phyloP scores from a whole-genome alignment of 345 rosid species.

The Xanthoceras sorbifolium region DNA sequence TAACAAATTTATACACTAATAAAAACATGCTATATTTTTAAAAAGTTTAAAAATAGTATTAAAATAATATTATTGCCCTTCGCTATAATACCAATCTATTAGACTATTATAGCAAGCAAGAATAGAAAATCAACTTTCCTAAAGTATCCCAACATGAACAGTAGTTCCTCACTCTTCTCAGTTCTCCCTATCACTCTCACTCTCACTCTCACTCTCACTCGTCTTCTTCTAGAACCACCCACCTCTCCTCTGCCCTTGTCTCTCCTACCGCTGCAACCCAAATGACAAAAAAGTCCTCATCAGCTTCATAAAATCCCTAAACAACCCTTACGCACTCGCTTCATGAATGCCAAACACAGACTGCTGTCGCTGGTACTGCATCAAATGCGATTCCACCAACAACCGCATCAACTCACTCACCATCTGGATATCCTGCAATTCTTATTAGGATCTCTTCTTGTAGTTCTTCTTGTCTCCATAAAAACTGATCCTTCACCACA shows the following conservation, averaged over 20 bases:
- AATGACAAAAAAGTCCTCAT: slow-evolving; percentile 67
- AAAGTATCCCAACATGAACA: no score
- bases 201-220: background rate
- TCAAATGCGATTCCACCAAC: slow-evolving; percentile 57
- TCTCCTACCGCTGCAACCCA: slow-evolving; percentile 53
- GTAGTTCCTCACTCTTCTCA: background rate
- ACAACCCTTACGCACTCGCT: slow-evolving; percentile 66
- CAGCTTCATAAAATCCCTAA: slow-evolving; percentile 53
- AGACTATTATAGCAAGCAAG: no score
- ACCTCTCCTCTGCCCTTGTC: slow-evolving; percentile 29
- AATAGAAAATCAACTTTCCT: no score
- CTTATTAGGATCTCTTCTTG: no score
- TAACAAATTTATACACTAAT: no score
- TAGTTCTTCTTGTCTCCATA: no score
- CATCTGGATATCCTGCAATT: slow-evolving; percentile 19
- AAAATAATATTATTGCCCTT: no score
- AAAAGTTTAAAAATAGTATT: no score
- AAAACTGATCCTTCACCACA: no score
- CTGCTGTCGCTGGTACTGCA: slow-evolving; percentile 74
- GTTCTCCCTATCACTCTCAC: no score
- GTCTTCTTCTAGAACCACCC: slow-evolving; percentile 31
- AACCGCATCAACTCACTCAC: slow-evolving; percentile 60
- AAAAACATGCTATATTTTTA: no score
- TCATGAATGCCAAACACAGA: slow-evolving; percentile 66
- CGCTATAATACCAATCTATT: no score